phyloP scores from a whole-genome alignment of 2,329 filamentous ascomycete species.

The Colletotrichum sp. region DNA sequence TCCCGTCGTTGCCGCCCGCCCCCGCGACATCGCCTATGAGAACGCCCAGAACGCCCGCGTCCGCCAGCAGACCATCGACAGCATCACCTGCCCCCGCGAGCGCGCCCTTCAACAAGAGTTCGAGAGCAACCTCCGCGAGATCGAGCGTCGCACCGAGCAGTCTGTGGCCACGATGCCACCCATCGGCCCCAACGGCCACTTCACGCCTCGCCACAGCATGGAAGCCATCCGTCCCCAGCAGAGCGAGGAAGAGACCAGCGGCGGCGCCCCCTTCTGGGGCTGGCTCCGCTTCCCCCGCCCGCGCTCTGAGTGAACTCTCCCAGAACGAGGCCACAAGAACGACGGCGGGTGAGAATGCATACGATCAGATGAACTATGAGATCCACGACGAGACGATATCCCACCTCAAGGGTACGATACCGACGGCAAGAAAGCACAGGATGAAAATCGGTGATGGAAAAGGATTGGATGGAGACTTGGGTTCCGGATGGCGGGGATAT shows the following conservation, averaged over 20 bases:
- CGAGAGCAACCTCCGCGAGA: not conserved
- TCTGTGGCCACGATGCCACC: not conserved
- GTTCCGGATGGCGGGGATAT: not conserved
- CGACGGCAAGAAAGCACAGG: not conserved
- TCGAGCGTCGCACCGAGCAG: not conserved
- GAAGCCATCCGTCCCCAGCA: not conserved
- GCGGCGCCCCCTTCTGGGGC: not conserved
- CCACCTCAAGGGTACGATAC: not conserved
- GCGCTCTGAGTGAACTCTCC: not conserved
- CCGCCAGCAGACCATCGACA: not conserved
- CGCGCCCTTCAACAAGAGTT: not conserved
- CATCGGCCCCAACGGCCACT: not conserved
- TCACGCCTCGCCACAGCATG: not conserved
- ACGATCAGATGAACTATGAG: not conserved
- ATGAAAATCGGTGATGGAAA: not conserved
- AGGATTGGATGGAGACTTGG: not conserved
- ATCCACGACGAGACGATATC: not conserved
- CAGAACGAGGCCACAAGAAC: not conserved
- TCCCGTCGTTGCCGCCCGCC: not conserved
- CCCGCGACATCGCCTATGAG: not conserved
- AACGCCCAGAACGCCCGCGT: not conserved
- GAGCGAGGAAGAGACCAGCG: not conserved
- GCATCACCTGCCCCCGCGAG: not conserved
- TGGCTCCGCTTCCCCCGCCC: not conserved
- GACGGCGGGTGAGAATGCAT: not conserved